Evolutionary conservation across 768 basidiomycete genomes (phyloP).

Genomic region (Auriculariales sp.): DNA sequence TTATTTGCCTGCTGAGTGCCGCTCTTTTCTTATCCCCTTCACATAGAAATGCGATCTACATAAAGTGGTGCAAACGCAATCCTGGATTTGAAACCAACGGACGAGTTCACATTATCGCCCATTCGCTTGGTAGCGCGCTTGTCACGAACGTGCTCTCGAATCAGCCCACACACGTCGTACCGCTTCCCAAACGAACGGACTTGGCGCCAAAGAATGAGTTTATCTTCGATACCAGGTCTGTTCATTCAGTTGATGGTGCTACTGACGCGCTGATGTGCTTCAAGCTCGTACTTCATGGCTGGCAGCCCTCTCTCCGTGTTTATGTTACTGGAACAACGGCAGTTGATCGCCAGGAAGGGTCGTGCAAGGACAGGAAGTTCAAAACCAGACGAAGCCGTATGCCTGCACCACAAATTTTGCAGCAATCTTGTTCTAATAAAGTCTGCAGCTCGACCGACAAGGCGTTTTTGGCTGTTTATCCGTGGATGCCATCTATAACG

Average conservation of each 20-base stretch:
- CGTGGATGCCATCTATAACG: slow-evolving; percentile 25
- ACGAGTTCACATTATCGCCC: slow-evolving; percentile 26
- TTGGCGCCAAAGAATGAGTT: slow-evolving; percentile 15
- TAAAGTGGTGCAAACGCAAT: slow-evolving; percentile 27
- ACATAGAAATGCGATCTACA: slow-evolving; percentile 22
- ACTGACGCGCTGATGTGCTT: not conserved
- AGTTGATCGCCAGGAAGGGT: slow-evolving; percentile 26
- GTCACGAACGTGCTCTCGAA: slow-evolving; percentile 25
- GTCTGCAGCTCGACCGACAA: slow-evolving; percentile 20
- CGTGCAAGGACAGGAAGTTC: slow-evolving; percentile 25
- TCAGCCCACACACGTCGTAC: slow-evolving; percentile 18
- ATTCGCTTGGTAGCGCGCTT: slow-evolving; percentile 27
- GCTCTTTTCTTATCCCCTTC: not conserved
- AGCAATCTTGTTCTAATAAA: not conserved
- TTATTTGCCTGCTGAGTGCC: not conserved
- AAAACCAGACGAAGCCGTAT: slow-evolving; percentile 26
- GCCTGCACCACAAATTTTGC: slow-evolving; percentile 5
- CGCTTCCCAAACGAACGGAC: not conserved
- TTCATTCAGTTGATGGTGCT: not conserved
- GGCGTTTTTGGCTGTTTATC: slow-evolving; percentile 28
- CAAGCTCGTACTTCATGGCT: slow-evolving; percentile 20
- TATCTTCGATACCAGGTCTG: slow-evolving; percentile 16
- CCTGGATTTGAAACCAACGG: slow-evolving; percentile 23
- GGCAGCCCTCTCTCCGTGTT: slow-evolving; percentile 28
- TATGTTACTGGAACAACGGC: slow-evolving; percentile 26